phyloP scores from a whole-genome alignment of 2,329 filamentous ascomycete genomes.

The Thelonectria rubi region DNA sequence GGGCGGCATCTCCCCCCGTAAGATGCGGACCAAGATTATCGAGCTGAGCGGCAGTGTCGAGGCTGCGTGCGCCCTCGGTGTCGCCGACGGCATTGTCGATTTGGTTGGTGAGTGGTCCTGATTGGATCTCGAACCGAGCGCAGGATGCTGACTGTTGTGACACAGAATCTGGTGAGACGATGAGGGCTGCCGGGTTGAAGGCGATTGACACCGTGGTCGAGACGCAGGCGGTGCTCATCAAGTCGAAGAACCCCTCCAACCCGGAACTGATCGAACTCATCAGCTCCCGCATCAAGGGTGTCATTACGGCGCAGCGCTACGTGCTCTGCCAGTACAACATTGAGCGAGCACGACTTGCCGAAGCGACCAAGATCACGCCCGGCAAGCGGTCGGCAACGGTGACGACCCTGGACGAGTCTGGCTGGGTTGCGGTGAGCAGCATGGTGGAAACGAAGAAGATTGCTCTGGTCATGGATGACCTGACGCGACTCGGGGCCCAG shows the following conservation, averaged over 20 bases:
- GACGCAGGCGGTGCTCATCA: slow-evolving; percentile 89
- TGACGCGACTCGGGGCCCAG: slow-evolving; percentile 78
- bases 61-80: slow-evolving; percentile 92
- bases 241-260: slow-evolving; percentile 85
- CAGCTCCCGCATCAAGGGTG: slow-evolving; percentile 84
- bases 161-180: slow-evolving; percentile 94
- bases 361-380: slow-evolving; percentile 82
- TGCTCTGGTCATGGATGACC: slow-evolving; percentile 85
- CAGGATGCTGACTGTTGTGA: slow-evolving; percentile 23
- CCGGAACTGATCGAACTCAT: slow-evolving; percentile 84
- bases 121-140: neutral
- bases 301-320: slow-evolving; percentile 94
- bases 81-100: slow-evolving; percentile 97
- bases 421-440: slow-evolving; percentile 92
- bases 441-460: slow-evolving; percentile 94
- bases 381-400: slow-evolving; percentile 94
- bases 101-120: slow-evolving; percentile 77
- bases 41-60: slow-evolving; percentile 97
- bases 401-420: slow-evolving; percentile 85
- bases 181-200: slow-evolving; percentile 93
- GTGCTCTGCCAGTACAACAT: slow-evolving; percentile 98
- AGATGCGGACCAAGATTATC: slow-evolving; percentile 86
- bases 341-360: slow-evolving; percentile 71
- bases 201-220: slow-evolving; percentile 93
- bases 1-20: slow-evolving; percentile 49